A percentile compares a stretch with the other conserved stretches of the same genome.
These are phyloP conservation scores for Aspergillus hortae DNA, from an alignment of 2,329 filamentous ascomycete species.

Conservation along the genomic window DNA sequence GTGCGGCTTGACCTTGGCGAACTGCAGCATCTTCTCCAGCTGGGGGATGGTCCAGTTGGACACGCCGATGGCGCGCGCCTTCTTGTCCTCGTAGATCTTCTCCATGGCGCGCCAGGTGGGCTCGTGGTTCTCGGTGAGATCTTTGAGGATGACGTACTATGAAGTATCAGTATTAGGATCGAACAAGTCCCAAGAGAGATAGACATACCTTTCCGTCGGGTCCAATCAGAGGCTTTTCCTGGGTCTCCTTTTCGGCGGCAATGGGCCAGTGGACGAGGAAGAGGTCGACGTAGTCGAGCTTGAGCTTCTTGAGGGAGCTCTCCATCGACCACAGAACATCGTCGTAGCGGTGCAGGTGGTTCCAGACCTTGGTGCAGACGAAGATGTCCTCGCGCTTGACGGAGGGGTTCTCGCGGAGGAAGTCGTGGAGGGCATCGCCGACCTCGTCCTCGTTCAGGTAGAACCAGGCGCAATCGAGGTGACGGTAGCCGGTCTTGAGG, in stretches of 20 bases:
- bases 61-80: constrained; percentile 68
- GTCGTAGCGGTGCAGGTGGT: constrained; percentile 48
- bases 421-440: constrained; percentile 52
- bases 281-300: constrained; percentile 67
- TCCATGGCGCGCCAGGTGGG: constrained; percentile 66
- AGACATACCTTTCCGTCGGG: constrained; percentile 48
- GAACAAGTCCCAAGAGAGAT: too few species aligned
- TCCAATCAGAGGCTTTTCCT: constrained; percentile 48
- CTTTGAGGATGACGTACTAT: constrained; percentile 60
- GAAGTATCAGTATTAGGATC: too few species aligned
- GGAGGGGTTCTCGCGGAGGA: constrained; percentile 47
- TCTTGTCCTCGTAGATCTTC: constrained; percentile 56
- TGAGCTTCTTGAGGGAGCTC: constrained; percentile 61
- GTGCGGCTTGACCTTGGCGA: constrained; percentile 41
- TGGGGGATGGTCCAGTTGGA: constrained; percentile 66
- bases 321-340: constrained; percentile 52
- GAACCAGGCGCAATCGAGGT: constrained; percentile 55
- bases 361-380: constrained; percentile 53
- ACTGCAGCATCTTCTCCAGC: constrained; percentile 44
- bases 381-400: constrained; percentile 51
- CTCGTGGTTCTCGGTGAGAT: constrained; percentile 61
- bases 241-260: constrained; percentile 48
- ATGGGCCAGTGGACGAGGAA: constrained; percentile 58
- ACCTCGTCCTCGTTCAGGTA: constrained; percentile 55
- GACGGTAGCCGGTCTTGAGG: constrained; percentile 50